phyloP scores from a whole-genome alignment of 768 basidiomycete species.

The Suillus tomentosus region DNA sequence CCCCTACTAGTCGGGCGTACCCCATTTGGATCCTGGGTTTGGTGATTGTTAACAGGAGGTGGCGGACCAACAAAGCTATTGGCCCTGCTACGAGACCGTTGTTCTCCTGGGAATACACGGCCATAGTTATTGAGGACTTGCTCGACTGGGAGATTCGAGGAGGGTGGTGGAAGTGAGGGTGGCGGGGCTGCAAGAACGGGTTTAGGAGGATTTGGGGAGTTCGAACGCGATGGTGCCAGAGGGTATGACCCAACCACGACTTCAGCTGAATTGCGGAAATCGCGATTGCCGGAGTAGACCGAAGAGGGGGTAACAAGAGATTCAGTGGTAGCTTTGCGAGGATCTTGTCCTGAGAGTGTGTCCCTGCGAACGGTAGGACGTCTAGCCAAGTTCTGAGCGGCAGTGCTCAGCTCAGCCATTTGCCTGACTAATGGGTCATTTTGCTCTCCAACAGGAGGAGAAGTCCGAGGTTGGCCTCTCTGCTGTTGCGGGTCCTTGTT shows the following conservation, averaged over 20 bases:
- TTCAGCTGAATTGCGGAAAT: slow-evolving; percentile 78
- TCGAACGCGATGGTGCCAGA: slow-evolving; percentile 60
- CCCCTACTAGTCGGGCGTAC: slow-evolving; percentile 57
- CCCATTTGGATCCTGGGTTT: slow-evolving; percentile 42
- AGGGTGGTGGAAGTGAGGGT: slow-evolving; percentile 34
- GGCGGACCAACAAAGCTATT: slow-evolving; percentile 46
- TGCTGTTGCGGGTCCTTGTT: slow-evolving; percentile 63
- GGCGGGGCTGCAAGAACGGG: slow-evolving; percentile 72
- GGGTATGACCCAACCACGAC: slow-evolving; percentile 80
- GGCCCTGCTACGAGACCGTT: slow-evolving; percentile 57
- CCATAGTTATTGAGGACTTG: slow-evolving; percentile 77
- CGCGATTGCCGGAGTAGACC: slow-evolving; percentile 35
- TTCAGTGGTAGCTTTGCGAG: slow-evolving; percentile 27
- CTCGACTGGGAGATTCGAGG: slow-evolving; percentile 61
- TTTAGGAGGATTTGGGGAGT: slow-evolving; percentile 74
- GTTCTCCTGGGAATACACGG: slow-evolving; percentile 87
- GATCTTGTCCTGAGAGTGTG: slow-evolving; percentile 23
- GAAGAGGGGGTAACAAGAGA: slow-evolving; percentile 29
- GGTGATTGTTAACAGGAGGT: slow-evolving; percentile 29
- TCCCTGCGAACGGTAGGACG: slow-evolving; percentile 30
- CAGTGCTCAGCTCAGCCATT: slow-evolving; percentile 53
- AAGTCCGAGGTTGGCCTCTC: slow-evolving; percentile 22
- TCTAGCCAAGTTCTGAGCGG: slow-evolving; percentile 20
- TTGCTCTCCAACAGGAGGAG: slow-evolving; percentile 40
- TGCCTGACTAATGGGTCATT: slow-evolving; percentile 68